Evolutionary conservation across 1,284 basidiomycete genomes (phyloP).

Genomic region (Ganoderma lingzhi): DNA sequence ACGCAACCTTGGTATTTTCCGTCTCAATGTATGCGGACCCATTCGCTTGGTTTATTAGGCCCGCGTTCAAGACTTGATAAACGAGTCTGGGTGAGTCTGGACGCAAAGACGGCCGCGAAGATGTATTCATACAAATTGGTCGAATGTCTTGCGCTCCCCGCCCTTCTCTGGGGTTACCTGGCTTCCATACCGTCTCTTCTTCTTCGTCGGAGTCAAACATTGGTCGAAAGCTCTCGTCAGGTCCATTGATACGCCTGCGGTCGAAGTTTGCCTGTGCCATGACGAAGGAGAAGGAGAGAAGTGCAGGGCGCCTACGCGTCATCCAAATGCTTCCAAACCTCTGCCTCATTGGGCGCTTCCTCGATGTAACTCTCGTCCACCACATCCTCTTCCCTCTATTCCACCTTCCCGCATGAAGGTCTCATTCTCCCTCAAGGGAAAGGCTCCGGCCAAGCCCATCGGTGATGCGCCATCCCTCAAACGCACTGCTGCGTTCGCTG

Average conservation of each 20-base stretch:
- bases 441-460: conserved; percentile 49
- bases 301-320: neutral
- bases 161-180: conserved; percentile 53
- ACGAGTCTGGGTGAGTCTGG: conserved; percentile 1
- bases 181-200: conserved; percentile 34
- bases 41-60: conserved; percentile 91
- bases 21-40: conserved; percentile 97
- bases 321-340: neutral
- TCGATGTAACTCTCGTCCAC: neutral
- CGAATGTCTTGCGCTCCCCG: conserved; percentile 73
- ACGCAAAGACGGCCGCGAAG: conserved; percentile 26
- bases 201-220: conserved; percentile 59
- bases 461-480: conserved; percentile 64
- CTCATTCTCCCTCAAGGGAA: conserved; percentile 75
- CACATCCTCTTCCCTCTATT: conserved; percentile 5
- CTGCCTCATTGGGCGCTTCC: conserved; percentile 16
- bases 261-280: conserved; percentile 67
- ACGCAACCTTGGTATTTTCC: conserved; percentile 90
- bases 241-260: conserved; percentile 87
- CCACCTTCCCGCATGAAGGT: conserved; percentile 69
- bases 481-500: conserved; percentile 66
- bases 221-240: conserved; percentile 81
- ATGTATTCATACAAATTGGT: conserved; percentile 75
- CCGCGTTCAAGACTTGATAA: conserved; percentile 82
- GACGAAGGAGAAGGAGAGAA: conserved; percentile 9